These are phyloP conservation scores for Myxozyma neotropica DNA, from an alignment of 805 yeast genomes.

Conservation along the genomic window DNA sequence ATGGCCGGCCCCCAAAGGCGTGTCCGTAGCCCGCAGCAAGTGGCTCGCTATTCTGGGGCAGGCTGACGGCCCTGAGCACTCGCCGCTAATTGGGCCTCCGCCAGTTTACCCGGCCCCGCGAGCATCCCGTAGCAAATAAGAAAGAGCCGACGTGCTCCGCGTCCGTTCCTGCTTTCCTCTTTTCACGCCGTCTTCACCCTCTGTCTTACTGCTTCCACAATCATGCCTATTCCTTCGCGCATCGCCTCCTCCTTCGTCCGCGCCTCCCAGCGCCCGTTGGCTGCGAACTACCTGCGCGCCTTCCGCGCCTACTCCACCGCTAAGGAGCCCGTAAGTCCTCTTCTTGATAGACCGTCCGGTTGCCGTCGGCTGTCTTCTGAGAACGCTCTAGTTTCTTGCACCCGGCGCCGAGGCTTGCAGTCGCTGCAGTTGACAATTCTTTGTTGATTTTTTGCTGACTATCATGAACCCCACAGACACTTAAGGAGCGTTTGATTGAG, in stretches of 20 bases:
- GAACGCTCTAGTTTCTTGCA: too few species aligned
- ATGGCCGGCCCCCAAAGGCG: too few species aligned
- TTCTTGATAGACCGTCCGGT: not conserved
- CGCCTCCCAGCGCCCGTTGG: conserved; percentile 32
- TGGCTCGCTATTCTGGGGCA: too few species aligned
- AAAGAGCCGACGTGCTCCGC: not conserved
- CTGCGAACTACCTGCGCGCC: conserved; percentile 24
- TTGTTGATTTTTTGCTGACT: too few species aligned
- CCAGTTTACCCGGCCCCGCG: conserved; percentile 3
- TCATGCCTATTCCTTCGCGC: conserved; percentile 33
- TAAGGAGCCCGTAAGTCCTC: conserved; percentile 36
- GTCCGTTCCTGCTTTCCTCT: conserved; percentile 1
- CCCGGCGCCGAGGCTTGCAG: too few species aligned
- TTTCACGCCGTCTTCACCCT: not conserved
- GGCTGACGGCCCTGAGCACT: too few species aligned
- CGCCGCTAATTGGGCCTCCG: conserved; percentile 12
- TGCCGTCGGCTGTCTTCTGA: too few species aligned
- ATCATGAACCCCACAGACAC: too few species aligned
- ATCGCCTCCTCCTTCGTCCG: conserved; percentile 32
- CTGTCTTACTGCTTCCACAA: not conserved
- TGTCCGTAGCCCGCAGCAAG: too few species aligned
- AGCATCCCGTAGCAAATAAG: conserved; percentile 5
- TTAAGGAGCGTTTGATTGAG: conserved; percentile 93
- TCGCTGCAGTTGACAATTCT: too few species aligned
- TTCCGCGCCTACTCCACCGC: conserved; percentile 35